phyloP scores from a whole-genome alignment of 179 eudicot species.

The Corrigiola litoralis region DNA sequence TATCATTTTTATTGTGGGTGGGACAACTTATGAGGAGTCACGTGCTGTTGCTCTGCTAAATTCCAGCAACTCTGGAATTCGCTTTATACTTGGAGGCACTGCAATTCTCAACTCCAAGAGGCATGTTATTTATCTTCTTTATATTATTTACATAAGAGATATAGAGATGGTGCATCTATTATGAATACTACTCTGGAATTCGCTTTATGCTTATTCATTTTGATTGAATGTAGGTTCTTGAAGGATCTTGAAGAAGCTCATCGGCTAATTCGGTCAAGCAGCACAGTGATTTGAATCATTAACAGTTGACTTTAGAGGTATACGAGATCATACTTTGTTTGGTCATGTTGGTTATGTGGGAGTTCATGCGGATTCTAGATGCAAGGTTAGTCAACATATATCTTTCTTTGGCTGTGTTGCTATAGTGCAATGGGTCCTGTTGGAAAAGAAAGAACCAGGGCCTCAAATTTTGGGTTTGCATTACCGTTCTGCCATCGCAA shows the following conservation, averaged over 20 bases:
- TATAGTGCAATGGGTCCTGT: neutral
- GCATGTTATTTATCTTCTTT: constrained; percentile 23
- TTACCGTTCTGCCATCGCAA: neutral
- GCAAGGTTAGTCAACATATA: neutral
- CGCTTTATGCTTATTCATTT: neutral
- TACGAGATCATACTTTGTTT: neutral
- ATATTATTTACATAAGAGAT: neutral
- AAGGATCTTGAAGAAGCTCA: constrained; percentile 94
- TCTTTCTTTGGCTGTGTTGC: neutral
- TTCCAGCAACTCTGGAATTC: constrained; percentile 71
- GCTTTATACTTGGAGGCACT: constrained; percentile 84
- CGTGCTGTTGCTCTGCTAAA: constrained; percentile 74
- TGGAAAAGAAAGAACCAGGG: too few relatives aligned
- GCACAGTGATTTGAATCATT: constrained; percentile 36
- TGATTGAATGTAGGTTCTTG: constrained; percentile 49
- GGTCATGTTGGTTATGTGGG: neutral
- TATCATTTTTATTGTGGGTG: constrained; percentile 75
- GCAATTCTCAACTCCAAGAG: constrained; percentile 73
- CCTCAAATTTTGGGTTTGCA: too few relatives aligned
- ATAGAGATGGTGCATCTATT: neutral
- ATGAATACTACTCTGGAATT: neutral
- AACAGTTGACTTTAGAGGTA: neutral
- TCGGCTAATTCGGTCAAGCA: constrained; percentile 52
- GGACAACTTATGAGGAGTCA: constrained; percentile 89
- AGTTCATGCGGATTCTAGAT: neutral